These are phyloP conservation scores for Suhomyces sp. DNA, from an alignment of 805 yeast genomes.

Conservation along the genomic window DNA sequence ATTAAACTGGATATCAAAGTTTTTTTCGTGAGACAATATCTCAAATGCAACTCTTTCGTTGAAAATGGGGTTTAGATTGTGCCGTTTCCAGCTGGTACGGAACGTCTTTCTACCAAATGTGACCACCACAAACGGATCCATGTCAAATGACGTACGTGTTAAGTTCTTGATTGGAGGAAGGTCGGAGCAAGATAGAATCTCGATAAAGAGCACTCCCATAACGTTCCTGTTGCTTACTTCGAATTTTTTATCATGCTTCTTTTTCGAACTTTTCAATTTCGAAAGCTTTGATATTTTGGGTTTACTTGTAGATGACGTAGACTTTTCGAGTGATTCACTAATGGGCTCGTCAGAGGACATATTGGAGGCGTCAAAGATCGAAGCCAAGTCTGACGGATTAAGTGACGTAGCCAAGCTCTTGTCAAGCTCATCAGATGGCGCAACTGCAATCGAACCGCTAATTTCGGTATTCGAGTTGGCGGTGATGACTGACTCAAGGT, in stretches of 20 bases:
- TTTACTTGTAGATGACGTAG: not conserved
- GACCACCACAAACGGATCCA: slow-evolving; percentile 95
- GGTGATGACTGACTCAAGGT: slow-evolving; percentile 25
- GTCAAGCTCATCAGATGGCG: not conserved
- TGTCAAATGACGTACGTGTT: slow-evolving; percentile 77
- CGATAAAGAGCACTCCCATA: slow-evolving; percentile 73
- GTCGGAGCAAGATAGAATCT: slow-evolving; percentile 68
- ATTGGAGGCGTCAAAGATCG: slow-evolving; percentile 20
- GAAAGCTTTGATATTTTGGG: slow-evolving; percentile 13
- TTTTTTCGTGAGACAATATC: slow-evolving; percentile 60
- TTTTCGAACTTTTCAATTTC: slow-evolving; percentile 7
- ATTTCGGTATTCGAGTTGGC: not conserved
- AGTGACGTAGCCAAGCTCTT: not conserved
- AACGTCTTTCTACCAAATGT: slow-evolving; percentile 87
- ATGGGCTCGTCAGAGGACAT: slow-evolving; percentile 8
- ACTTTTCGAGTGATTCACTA: not conserved
- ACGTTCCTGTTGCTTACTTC: slow-evolving; percentile 40
- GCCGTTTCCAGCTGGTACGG: slow-evolving; percentile 80
- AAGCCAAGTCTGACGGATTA: slow-evolving; percentile 13
- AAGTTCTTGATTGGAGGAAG: slow-evolving; percentile 75
- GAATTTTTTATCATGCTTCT: slow-evolving; percentile 21
- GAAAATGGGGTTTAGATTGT: slow-evolving; percentile 77
- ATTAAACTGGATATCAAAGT: slow-evolving; percentile 64
- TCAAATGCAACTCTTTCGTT: slow-evolving; percentile 81
- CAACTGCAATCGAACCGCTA: not conserved